phyloP scores from a whole-genome alignment of 805 yeast species.

The Pichia ethanolica region DNA sequence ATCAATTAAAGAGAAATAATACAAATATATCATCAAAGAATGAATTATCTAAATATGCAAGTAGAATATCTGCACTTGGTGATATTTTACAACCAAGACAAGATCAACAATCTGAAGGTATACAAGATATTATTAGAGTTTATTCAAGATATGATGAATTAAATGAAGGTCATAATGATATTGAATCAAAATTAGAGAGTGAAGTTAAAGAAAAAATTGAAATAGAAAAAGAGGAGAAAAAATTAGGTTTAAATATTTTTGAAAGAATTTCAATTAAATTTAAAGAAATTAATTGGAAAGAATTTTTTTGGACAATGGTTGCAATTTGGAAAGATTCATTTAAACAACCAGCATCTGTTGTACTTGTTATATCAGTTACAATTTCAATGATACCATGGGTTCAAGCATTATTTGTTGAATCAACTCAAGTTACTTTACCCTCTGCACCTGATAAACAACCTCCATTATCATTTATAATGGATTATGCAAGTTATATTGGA shows the following conservation, averaged over 20 bases:
- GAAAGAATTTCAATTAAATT: neutral
- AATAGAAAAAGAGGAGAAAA: neutral
- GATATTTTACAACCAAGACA: conserved; percentile 19
- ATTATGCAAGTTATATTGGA: conserved; percentile 71
- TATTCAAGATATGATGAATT: conserved; percentile 40
- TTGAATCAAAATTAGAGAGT: neutral
- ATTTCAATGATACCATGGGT: conserved; percentile 86
- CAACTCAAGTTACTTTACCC: conserved; percentile 42
- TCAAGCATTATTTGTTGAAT: conserved; percentile 56
- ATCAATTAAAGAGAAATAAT: neutral
- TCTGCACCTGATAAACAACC: conserved; percentile 83
- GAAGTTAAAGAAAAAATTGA: conserved; percentile 9
- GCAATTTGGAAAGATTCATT: conserved; percentile 36
- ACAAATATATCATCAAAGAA: neutral
- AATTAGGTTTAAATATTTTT: neutral
- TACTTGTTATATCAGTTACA: conserved; percentile 57
- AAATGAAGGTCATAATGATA: neutral
- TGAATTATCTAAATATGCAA: neutral
- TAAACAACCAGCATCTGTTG: conserved; percentile 61
- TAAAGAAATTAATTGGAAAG: conserved; percentile 6
- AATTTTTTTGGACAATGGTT: conserved; percentile 3
- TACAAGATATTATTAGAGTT: conserved; percentile 41
- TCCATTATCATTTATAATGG: conserved; percentile 79
- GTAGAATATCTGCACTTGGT: conserved; percentile 6
- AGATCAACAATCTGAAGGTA: conserved; percentile 27